These are phyloP conservation scores for Chrysanthemum seticuspe DNA, from an alignment of 129 eudicot genomes.

Conservation along the genomic window DNA sequence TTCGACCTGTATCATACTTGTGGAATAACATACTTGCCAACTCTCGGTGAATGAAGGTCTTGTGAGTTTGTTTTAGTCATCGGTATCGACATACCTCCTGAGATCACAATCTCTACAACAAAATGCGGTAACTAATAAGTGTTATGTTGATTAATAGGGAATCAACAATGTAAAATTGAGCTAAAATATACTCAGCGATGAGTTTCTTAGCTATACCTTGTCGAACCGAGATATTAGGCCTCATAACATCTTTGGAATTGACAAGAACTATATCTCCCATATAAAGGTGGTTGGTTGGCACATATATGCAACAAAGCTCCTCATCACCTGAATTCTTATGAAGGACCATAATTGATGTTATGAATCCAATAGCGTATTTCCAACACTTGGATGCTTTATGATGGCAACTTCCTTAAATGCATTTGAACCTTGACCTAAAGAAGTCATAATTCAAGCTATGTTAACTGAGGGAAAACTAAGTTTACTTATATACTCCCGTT, in stretches of 20 bases:
- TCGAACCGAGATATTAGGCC: conserved; percentile 74
- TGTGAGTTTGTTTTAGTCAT: conserved; percentile 52
- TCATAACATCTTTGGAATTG: conserved; percentile 59
- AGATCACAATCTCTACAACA: conserved; percentile 76
- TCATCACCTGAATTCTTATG: conserved; percentile 59
- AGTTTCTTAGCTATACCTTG: conserved; percentile 68
- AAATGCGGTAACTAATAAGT: background rate
- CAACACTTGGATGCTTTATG: conserved; percentile 68
- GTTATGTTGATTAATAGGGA: background rate
- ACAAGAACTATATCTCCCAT: conserved; percentile 73
- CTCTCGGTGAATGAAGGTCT: conserved; percentile 44
- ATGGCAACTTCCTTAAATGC: conserved; percentile 88
- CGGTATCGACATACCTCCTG: conserved; percentile 90
- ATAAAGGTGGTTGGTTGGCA: conserved; percentile 82
- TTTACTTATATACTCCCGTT: background rate
- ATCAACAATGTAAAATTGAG: background rate
- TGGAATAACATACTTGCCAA: conserved; percentile 50
- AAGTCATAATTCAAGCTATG: conserved; percentile 16
- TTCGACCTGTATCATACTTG: conserved; percentile 33
- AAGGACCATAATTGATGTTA: conserved; percentile 67
- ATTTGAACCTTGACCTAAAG: conserved; percentile 56
- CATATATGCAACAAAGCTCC: conserved; percentile 75
- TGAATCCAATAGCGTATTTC: conserved; percentile 71
- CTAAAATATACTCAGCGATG: background rate
- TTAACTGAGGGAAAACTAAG: background rate